phyloP scores from a whole-genome alignment of 352 stramenopile species.

The Pythium pectinolyticum region DNA sequence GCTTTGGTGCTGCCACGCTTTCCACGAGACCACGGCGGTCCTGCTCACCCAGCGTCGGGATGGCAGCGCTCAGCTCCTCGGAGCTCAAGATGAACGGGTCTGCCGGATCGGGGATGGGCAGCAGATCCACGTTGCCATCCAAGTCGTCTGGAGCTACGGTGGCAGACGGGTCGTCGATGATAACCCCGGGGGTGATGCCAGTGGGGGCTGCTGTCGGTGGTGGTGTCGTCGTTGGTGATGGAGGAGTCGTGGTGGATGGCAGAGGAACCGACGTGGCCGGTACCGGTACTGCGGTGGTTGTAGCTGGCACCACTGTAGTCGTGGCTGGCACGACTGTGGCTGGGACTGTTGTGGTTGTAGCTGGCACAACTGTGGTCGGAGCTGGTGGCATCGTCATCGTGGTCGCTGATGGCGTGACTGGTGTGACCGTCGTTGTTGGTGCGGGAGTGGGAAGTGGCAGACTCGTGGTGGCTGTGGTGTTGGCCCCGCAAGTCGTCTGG shows the following conservation, averaged over 20 bases:
- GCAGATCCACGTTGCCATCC: not conserved
- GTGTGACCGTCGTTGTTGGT: not conserved
- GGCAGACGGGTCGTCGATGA: not conserved
- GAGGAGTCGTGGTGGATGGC: not conserved
- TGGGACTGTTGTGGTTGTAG: not conserved
- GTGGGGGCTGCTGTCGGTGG: not conserved
- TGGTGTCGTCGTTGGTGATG: not conserved
- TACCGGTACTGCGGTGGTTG: not conserved
- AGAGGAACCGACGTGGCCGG: not conserved
- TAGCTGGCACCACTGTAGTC: not conserved
- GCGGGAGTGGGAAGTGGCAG: not conserved
- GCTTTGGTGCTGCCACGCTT: too few relatives aligned
- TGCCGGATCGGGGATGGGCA: not conserved
- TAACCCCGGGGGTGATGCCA: not conserved
- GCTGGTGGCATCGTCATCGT: not conserved
- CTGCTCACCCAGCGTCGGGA: not conserved
- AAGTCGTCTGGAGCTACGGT: not conserved
- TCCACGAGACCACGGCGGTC: too few relatives aligned
- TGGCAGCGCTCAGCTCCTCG: too few relatives aligned
- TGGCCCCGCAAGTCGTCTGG: conserved; percentile 1
- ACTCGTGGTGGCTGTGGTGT: not conserved
- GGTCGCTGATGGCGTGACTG: not conserved
- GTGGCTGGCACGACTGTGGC: not conserved
- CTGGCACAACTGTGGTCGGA: not conserved
- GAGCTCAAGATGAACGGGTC: not conserved